Conservation (phyloP, 1,139 yeast genomes). For the Candida sp. region DNA sequence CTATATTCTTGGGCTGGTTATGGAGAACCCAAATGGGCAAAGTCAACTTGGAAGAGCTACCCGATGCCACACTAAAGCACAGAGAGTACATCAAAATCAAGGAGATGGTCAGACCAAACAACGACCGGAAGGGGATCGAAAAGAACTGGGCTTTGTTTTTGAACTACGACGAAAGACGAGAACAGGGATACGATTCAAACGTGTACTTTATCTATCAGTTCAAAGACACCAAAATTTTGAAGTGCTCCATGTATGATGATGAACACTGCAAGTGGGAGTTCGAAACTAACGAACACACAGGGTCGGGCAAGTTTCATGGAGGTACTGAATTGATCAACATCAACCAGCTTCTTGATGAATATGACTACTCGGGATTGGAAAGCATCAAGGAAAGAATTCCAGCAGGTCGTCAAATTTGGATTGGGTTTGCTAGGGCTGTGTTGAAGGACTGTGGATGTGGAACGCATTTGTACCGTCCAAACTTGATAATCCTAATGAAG, state of each 20-base stretch:
- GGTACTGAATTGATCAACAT: slow-evolving; percentile 33
- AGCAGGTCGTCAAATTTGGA: slow-evolving; percentile 46
- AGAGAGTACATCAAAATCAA: slow-evolving; percentile 24
- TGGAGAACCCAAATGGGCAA: slow-evolving; percentile 42
- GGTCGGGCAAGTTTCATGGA: slow-evolving; percentile 37
- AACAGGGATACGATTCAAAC: slow-evolving; percentile 19
- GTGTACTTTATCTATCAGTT: slow-evolving; percentile 31
- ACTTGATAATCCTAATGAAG: slow-evolving; percentile 38
- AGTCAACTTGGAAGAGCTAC: slow-evolving; percentile 26
- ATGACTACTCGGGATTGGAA: slow-evolving; percentile 3
- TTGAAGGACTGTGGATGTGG: slow-evolving; percentile 53
- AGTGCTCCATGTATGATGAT: slow-evolving; percentile 20
- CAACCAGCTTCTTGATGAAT: slow-evolving; percentile 18
- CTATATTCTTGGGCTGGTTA: slow-evolving; percentile 43
- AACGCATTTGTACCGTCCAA: slow-evolving; percentile 48
- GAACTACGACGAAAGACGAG: slow-evolving; percentile 18
- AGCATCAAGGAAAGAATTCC: slow-evolving; percentile 8
- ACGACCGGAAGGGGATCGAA: slow-evolving; percentile 20
- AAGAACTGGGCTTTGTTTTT: slow-evolving; percentile 39
- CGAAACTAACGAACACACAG: slow-evolving; percentile 19
- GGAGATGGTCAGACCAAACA: slow-evolving; percentile 25
- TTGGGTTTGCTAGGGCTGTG: slow-evolving; percentile 55
- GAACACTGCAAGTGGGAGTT: slow-evolving; percentile 27
- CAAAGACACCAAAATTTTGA: slow-evolving; percentile 26
- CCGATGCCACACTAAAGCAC: slow-evolving; percentile 3